A percentile compares a stretch with the other conserved stretches of the same genome.
These are phyloP conservation scores for Clonostachys rhizophaga DNA, from an alignment of 2,329 filamentous ascomycete genomes.

Conservation along the genomic window DNA sequence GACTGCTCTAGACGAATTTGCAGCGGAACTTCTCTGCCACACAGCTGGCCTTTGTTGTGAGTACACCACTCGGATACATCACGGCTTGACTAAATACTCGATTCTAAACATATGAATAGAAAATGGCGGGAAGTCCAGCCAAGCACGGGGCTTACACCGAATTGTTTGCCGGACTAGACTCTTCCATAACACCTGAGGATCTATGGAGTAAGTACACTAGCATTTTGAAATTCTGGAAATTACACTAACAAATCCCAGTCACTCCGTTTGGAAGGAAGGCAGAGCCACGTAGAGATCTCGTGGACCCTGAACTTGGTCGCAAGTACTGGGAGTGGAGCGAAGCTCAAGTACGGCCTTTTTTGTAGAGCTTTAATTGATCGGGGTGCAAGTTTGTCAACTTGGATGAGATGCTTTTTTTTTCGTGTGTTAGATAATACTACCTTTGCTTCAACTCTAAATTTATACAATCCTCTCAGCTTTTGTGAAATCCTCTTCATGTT, in stretches of 20 bases:
- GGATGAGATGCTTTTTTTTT: too few relatives aligned
- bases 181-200: conserved; percentile 31
- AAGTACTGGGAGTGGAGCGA: conserved; percentile 36
- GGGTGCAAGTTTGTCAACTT: too few relatives aligned
- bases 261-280: conserved; percentile 27
- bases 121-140: conserved; percentile 10
- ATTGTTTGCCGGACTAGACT: conserved; percentile 37
- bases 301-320: conserved; percentile 16
- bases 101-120: background rate
- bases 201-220: conserved; percentile 16
- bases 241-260: conserved; percentile 8
- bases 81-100: background rate
- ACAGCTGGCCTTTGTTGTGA: background rate
- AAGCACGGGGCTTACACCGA: conserved; percentile 42
- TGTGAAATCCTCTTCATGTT: too few relatives aligned
- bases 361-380: background rate
- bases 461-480: too few relatives aligned
- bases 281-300: conserved; percentile 22
- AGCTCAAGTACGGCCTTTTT: conserved; percentile 22
- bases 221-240: background rate
- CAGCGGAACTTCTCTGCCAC: background rate
- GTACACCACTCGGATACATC: background rate
- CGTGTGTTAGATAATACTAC: too few relatives aligned
- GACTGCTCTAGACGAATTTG: conserved; percentile 5
- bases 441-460: too few relatives aligned